Percentiles rank a stretch among this genome's conserved stretches.
Conservation (phyloP, 108 stramenopile species). For the Schizochytrium sp. region DNA sequence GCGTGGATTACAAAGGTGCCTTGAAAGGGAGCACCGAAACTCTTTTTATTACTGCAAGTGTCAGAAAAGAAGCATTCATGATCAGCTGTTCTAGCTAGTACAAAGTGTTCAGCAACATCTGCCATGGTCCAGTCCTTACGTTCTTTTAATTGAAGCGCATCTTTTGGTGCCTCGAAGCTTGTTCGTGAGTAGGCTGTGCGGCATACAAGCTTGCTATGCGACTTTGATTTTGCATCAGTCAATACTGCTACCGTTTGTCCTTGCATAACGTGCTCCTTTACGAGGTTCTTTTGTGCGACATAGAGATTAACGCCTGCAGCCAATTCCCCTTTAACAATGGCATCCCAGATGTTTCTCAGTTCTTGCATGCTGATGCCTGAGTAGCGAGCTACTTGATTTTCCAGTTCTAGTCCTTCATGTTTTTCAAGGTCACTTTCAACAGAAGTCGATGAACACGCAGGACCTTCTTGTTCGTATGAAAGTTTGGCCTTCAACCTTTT, state of each 20-base stretch:
- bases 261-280: background rate
- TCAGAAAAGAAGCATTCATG: background rate
- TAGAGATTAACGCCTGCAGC: background rate
- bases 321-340: background rate
- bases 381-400: background rate
- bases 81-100: background rate
- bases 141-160: background rate
- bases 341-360: background rate
- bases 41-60: background rate
- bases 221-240: too few species aligned
- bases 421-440: background rate
- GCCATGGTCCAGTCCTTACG: background rate
- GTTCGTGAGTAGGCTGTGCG: background rate
- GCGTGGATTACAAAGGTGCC: slow-evolving; percentile 4
- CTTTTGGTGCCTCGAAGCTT: background rate
- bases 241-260: background rate
- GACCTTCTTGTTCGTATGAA: background rate
- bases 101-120: background rate
- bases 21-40: background rate
- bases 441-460: background rate
- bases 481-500: too few species aligned
- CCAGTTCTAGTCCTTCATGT: background rate
- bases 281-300: background rate
- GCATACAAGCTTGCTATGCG: background rate
- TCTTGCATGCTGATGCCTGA: background rate